A percentile compares a stretch with the other conserved stretches of the same genome.
phyloP scores from a whole-genome alignment of 2,329 filamentous ascomycete species.

The Talaromyces sp. region DNA sequence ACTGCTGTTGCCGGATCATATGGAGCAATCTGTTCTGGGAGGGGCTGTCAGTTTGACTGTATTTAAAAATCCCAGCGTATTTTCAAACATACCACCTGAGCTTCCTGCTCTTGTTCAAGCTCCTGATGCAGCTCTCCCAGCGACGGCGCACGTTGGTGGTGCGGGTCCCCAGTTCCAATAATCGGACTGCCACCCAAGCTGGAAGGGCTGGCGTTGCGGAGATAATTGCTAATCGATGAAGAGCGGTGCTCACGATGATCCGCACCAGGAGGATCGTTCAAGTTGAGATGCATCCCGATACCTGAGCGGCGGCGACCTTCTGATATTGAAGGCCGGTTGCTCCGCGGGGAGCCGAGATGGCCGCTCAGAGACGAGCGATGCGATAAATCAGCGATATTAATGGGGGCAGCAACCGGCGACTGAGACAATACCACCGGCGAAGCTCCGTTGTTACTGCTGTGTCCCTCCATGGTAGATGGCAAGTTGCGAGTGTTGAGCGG shows the following conservation, averaged over 20 bases:
- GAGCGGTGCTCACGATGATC: slow-evolving; percentile 29
- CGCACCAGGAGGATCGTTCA: slow-evolving; percentile 31
- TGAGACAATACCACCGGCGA: slow-evolving; percentile 58
- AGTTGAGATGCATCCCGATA: slow-evolving; percentile 35
- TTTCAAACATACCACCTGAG: slow-evolving; percentile 41
- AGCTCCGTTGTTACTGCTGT: not conserved
- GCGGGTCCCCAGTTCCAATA: slow-evolving; percentile 42
- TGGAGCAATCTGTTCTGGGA: slow-evolving; percentile 46
- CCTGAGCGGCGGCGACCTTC: slow-evolving; percentile 42
- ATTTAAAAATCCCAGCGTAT: not conserved
- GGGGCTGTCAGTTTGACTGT: not conserved
- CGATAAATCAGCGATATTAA: slow-evolving; percentile 70
- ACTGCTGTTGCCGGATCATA: slow-evolving; percentile 46
- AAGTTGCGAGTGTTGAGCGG: slow-evolving; percentile 29
- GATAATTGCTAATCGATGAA: slow-evolving; percentile 34
- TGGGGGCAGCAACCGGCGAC: slow-evolving; percentile 54
- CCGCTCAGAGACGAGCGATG: slow-evolving; percentile 30
- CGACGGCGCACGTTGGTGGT: slow-evolving; percentile 45
- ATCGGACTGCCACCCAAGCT: slow-evolving; percentile 39
- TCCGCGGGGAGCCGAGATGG: slow-evolving; percentile 24
- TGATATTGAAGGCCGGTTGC: slow-evolving; percentile 31
- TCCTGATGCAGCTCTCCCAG: slow-evolving; percentile 49
- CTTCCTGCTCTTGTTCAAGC: slow-evolving; percentile 49
- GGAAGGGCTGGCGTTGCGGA: slow-evolving; percentile 39
- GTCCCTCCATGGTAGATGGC: slow-evolving; percentile 31